Percentiles rank a stretch among this genome's conserved stretches.
These are phyloP conservation scores for Pholiota molesta DNA, from an alignment of 768 basidiomycete genomes.

Conservation along the genomic window DNA sequence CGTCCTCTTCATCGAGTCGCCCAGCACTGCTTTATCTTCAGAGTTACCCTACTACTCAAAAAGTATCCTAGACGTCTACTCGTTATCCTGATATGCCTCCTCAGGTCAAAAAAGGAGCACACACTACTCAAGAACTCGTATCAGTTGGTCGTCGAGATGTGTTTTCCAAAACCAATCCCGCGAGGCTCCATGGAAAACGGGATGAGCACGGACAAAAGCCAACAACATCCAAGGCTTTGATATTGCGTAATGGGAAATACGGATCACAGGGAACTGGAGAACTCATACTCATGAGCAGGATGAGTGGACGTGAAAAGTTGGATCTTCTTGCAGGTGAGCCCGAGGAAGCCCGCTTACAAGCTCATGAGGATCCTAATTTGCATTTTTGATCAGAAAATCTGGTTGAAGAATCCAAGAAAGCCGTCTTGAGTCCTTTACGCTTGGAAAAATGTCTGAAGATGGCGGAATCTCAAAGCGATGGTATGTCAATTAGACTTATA, in stretches of 20 bases:
- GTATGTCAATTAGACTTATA: conserved; percentile 40
- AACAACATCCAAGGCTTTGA: conserved; percentile 71
- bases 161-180: conserved; percentile 28
- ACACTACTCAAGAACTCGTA: conserved; percentile 50
- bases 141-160: conserved; percentile 59
- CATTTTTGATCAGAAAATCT: conserved; percentile 59
- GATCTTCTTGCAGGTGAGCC: conserved; percentile 71
- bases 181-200: conserved; percentile 33
- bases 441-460: conserved; percentile 66
- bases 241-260: conserved; percentile 76
- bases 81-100: conserved; percentile 25
- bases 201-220: conserved; percentile 35
- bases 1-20: not conserved
- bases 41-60: not conserved
- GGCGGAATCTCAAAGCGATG: conserved; percentile 72
- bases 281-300: conserved; percentile 55
- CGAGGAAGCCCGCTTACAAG: conserved; percentile 15
- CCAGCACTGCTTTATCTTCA: not conserved
- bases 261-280: conserved; percentile 75
- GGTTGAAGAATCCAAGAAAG: conserved; percentile 54
- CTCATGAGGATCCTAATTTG: conserved; percentile 8
- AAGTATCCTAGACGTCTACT: not conserved
- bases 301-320: conserved; percentile 79
- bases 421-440: conserved; percentile 65
- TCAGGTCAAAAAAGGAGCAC: conserved; percentile 22